Percentiles rank a stretch among this genome's conserved stretches.
Conservation (phyloP, 305 asterid species). For the Striga hermonthica region DNA sequence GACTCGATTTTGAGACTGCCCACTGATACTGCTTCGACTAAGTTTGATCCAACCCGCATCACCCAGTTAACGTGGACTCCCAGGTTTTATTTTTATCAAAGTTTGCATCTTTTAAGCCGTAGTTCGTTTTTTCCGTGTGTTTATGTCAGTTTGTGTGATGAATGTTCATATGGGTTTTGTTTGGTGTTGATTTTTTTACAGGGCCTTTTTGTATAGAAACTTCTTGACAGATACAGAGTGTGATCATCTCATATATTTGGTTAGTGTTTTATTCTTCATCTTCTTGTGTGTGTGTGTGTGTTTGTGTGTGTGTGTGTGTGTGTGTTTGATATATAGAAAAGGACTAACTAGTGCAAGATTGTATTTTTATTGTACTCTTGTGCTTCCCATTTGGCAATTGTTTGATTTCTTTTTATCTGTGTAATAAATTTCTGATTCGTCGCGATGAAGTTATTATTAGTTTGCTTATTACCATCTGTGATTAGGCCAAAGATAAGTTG, state of each 20-base stretch:
- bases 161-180: conserved; percentile 25
- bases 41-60: conserved; percentile 73
- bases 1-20: conserved; percentile 46
- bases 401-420: too few species aligned
- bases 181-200: conserved; percentile 32
- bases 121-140: too few species aligned
- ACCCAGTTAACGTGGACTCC: conserved; percentile 82
- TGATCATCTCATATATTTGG: conserved; percentile 73
- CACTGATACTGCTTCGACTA: conserved; percentile 45
- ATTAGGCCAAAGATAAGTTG: conserved; percentile 75
- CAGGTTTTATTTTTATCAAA: conserved; percentile 41
- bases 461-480: conserved; percentile 34
- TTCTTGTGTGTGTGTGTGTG: not conserved
- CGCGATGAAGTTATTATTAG: not conserved
- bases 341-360: not conserved
- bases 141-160: conserved; percentile 1
- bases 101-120: too few species aligned
- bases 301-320: not conserved
- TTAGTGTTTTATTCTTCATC: conserved; percentile 34
- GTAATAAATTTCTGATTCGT: too few species aligned
- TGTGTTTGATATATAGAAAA: not conserved
- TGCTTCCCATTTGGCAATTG: too few species aligned
- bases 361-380: not conserved
- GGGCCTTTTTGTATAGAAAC: conserved; percentile 69
- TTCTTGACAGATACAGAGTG: conserved; percentile 74